Conservation (phyloP, 257 asterid species). For the Oldenlandia corymbosa region DNA sequence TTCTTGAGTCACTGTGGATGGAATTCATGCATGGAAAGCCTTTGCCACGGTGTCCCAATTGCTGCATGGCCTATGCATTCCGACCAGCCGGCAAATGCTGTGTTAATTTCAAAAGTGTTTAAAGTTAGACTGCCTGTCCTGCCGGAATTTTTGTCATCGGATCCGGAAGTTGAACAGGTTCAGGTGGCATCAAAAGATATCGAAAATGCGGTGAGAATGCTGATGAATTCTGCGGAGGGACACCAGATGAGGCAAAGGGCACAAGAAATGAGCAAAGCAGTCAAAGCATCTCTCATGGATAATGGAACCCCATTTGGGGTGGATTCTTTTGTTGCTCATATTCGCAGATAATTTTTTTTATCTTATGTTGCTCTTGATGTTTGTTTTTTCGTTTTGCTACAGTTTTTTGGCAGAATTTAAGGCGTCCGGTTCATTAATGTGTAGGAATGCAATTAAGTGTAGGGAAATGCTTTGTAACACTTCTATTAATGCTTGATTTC, state of each 20-base stretch:
- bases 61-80: conserved; percentile 61
- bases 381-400: too few species aligned
- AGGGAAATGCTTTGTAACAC: too few species aligned
- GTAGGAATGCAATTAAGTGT: too few species aligned
- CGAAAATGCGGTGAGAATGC: conserved; percentile 8
- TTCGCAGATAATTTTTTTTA: too few species aligned
- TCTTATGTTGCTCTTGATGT: too few species aligned
- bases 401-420: too few species aligned
- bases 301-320: conserved; percentile 10
- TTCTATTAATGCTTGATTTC: too few species aligned
- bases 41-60: conserved; percentile 41
- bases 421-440: too few species aligned
- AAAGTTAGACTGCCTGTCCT: conserved; percentile 27
- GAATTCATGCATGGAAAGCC: conserved; percentile 56
- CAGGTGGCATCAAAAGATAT: conserved; percentile 17
- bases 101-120: conserved; percentile 28
- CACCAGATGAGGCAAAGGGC: conserved; percentile 20
- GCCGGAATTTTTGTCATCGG: conserved; percentile 43
- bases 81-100: conserved; percentile 41
- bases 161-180: conserved; percentile 8
- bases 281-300: conserved; percentile 12
- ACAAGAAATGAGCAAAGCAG: conserved; percentile 1
- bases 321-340: conserved; percentile 9
- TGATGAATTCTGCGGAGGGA: conserved; percentile 25
- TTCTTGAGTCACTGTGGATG: conserved; percentile 58